These are phyloP conservation scores for Chernovozyma sophiae-reginae DNA, from an alignment of 1,139 yeast genomes.

Conservation along the genomic window DNA sequence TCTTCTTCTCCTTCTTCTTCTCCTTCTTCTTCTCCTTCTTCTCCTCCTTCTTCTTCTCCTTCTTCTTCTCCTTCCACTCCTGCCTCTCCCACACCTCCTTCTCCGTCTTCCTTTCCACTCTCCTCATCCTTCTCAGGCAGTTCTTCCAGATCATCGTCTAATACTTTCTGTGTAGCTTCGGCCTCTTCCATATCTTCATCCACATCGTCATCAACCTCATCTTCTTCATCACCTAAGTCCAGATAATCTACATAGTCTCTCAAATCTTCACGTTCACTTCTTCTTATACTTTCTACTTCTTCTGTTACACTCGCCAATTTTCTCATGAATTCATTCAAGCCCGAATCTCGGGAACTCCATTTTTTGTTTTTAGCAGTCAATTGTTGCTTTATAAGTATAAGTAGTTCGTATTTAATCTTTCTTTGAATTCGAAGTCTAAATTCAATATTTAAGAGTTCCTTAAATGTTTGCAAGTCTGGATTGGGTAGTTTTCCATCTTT, in stretches of 20 bases:
- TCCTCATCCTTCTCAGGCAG: constrained; percentile 8
- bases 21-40: constrained; percentile 8
- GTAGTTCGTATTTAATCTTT: constrained; percentile 34
- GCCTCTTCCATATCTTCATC: constrained; percentile 10
- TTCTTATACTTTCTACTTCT: constrained; percentile 28
- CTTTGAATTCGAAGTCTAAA: constrained; percentile 28
- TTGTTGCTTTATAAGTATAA: constrained; percentile 29
- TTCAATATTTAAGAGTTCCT: constrained; percentile 31
- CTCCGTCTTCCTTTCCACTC: constrained; percentile 6
- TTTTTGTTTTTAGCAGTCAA: constrained; percentile 29
- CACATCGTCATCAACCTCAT: constrained; percentile 8
- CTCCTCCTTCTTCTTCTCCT: constrained; percentile 11
- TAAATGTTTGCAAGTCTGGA: constrained; percentile 29
- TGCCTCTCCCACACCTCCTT: too few relatives aligned
- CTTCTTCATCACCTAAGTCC: constrained; percentile 7
- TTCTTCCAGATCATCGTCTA: constrained; percentile 10
- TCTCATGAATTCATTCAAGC: constrained; percentile 35
- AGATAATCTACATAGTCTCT: constrained; percentile 9
- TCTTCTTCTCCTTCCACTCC: constrained; percentile 11
- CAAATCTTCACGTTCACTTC: constrained; percentile 16
- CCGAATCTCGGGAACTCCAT: constrained; percentile 39
- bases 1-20: constrained; percentile 10
- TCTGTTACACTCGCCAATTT: constrained; percentile 28
- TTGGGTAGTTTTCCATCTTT: constrained; percentile 20
- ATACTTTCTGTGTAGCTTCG: constrained; percentile 9